These are phyloP conservation scores for Galeopsis tetrahit DNA, from an alignment of 257 asterid species.

Conservation along the genomic window DNA sequence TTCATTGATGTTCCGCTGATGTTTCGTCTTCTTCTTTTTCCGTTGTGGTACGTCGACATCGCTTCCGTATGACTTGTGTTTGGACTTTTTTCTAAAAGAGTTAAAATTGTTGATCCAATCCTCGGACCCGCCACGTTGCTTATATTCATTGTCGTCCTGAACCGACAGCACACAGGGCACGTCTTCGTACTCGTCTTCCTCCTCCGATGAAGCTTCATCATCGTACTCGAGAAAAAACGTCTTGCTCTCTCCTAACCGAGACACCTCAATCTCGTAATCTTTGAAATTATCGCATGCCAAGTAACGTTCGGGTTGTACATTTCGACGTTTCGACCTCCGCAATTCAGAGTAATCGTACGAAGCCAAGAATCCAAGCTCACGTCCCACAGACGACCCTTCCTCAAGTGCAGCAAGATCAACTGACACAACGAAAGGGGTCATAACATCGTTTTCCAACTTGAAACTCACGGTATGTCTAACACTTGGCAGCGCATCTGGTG, in stretches of 20 bases:
- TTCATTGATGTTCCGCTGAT: slow-evolving; percentile 20
- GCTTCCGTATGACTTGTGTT: slow-evolving; percentile 25
- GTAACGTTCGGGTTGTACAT: slow-evolving; percentile 76
- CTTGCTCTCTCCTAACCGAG: slow-evolving; percentile 75
- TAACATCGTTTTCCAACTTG: slow-evolving; percentile 59
- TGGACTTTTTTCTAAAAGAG: slow-evolving; percentile 31
- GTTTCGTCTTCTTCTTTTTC: slow-evolving; percentile 35
- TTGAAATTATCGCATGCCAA: slow-evolving; percentile 64
- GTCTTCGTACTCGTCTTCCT: slow-evolving; percentile 45
- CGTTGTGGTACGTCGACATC: slow-evolving; percentile 10
- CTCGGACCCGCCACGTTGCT: slow-evolving; percentile 36
- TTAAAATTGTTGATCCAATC: slow-evolving; percentile 28
- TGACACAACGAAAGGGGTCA: slow-evolving; percentile 47
- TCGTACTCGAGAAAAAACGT: slow-evolving; percentile 37
- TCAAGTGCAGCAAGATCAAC: slow-evolving; percentile 40
- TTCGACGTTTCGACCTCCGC: slow-evolving; percentile 82
- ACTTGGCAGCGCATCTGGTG: slow-evolving; percentile 26
- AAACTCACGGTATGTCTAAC: slow-evolving; percentile 56
- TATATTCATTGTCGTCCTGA: slow-evolving; percentile 67
- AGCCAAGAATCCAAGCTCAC: slow-evolving; percentile 44
- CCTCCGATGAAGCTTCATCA: slow-evolving; percentile 45
- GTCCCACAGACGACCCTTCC: slow-evolving; percentile 28
- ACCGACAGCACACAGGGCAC: slow-evolving; percentile 68
- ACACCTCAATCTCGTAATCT: slow-evolving; percentile 69
- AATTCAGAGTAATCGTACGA: slow-evolving; percentile 50